These are phyloP conservation scores for Diaporthe batatas DNA, from an alignment of 2,329 filamentous ascomycete genomes.

Conservation along the genomic window DNA sequence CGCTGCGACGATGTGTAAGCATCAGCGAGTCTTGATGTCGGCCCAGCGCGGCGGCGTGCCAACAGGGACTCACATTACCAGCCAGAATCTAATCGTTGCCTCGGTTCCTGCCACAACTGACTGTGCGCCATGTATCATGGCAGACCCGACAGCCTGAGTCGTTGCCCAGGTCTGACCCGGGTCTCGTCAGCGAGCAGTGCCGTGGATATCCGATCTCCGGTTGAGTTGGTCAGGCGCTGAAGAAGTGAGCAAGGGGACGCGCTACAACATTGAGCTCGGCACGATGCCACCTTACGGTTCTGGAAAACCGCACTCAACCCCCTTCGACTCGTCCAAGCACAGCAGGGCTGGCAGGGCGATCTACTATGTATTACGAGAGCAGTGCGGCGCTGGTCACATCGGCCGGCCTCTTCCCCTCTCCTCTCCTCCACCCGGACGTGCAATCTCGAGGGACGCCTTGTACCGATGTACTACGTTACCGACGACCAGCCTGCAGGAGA, in stretches of 20 bases:
- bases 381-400: neutral
- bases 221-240: constrained; percentile 5
- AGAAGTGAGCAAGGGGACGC: constrained; percentile 13
- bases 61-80: neutral
- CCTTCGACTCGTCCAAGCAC: neutral
- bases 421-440: neutral
- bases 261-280: neutral
- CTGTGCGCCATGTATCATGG: neutral
- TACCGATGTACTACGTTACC: neutral
- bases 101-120: neutral
- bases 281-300: constrained; percentile 8
- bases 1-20: neutral
- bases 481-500: neutral
- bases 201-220: constrained; percentile 15
- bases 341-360: neutral
- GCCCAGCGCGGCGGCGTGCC: neutral
- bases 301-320: neutral
- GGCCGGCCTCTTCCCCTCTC: neutral
- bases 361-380: neutral
- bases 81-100: neutral
- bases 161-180: too few species aligned
- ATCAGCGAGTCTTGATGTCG: neutral
- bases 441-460: neutral
- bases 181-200: neutral
- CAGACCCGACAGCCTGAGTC: too few species aligned